phyloP scores from a whole-genome alignment of 2,329 filamentous ascomycete genomes.

The Colletotrichum spaethianum region DNA sequence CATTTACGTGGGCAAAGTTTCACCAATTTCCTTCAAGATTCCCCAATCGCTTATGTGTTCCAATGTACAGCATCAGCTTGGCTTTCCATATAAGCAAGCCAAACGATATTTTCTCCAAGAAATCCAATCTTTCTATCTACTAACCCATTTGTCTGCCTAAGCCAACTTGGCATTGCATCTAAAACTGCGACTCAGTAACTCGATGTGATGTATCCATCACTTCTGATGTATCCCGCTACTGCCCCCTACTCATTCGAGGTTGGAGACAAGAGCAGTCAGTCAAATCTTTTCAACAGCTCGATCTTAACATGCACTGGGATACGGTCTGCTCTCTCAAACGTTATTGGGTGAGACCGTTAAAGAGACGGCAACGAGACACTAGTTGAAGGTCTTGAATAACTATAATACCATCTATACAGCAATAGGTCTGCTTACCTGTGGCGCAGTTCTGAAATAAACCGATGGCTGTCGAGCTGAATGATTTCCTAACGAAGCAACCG shows the following conservation, averaged over 20 bases:
- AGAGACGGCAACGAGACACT: too few relatives aligned
- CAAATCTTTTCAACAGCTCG: too few relatives aligned
- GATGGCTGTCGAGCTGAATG: too few relatives aligned
- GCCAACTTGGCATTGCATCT: rapidly evolving
- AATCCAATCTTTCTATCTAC: background rate
- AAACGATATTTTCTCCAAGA: background rate
- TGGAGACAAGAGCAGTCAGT: background rate
- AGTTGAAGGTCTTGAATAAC: too few relatives aligned
- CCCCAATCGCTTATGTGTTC: background rate
- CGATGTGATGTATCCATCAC: background rate
- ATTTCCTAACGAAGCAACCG: too few relatives aligned
- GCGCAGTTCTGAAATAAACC: too few relatives aligned
- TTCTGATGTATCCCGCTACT: background rate
- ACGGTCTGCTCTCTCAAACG: too few relatives aligned
- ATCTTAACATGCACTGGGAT: too few relatives aligned
- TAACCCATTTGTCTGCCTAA: background rate
- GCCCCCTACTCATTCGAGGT: too few relatives aligned
- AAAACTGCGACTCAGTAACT: background rate
- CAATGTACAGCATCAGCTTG: background rate
- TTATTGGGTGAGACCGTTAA: background rate
- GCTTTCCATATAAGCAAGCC: background rate
- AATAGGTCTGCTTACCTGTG: too few relatives aligned
- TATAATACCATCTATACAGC: too few relatives aligned
- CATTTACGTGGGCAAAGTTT: background rate
- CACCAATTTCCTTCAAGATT: background rate